Evolutionary conservation across 345 rosid species (phyloP), one percentile per base, ranked within the genome.

Genomic region (Ceriops zippeliana): DNA sequence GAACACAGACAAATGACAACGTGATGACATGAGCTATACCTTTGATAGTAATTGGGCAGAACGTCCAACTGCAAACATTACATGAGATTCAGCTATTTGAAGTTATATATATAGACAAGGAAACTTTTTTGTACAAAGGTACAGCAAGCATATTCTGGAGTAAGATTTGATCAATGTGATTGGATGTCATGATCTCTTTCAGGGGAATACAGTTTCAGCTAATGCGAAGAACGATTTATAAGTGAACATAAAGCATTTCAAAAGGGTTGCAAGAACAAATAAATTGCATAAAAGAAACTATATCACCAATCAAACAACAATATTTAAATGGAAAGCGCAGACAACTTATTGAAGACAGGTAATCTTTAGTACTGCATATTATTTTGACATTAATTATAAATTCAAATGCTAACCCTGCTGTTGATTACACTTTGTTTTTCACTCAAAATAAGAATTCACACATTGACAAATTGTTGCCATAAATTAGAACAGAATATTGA

Each of bases 41-140:
- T 86, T 68, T 42, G 83, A 70, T 60, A 89, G 59, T 61, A 65
- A 71, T 57, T 78, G 77, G 10, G 84, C 79, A 31, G 96, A 86
- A 61, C 92, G 81, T 49, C 93, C 98, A 79, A 78, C 98, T 91
- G 85, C 86, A 84, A 58, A 79, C 62, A 62, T 47, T 78, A 72
- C 32, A 76, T 60, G 58, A 75, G 65, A 53, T 70, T 76, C 67
- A 73, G 77, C 22, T 34, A 63, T 20, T 38, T 21, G 16, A 22
- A 60, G 53, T 42, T 42, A 7, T 62, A 62, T 1, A 53, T 1
- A 53, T 46, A 35, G 6, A 46, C 37, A 34, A 37, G 52, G 58
- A 32, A 35, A 27, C 3, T 32, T 70, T 21, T 58, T 42, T 54
- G 21, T 57, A 27, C 46, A 53, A 54, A 63, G 37, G 22, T 34